A percentile compares a stretch with the other conserved stretches of the same genome.
These are phyloP conservation scores for Ogataea naganishii DNA, from an alignment of 805 yeast genomes.

Conservation along the genomic window DNA sequence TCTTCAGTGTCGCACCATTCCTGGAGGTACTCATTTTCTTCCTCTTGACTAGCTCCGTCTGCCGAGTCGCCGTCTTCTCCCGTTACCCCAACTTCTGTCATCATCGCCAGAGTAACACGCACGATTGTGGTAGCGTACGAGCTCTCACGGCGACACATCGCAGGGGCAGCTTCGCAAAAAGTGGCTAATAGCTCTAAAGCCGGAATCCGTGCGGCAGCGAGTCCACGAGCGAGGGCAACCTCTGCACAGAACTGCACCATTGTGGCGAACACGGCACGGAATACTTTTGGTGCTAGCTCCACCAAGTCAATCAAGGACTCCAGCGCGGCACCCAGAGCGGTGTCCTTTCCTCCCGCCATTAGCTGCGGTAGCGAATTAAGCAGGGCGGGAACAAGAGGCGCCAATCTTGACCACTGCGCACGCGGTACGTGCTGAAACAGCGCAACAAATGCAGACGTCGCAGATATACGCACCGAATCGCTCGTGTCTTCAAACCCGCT, in stretches of 20 bases:
- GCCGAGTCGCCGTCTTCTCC: slow-evolving; percentile 70
- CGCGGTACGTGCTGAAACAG: slow-evolving; percentile 80
- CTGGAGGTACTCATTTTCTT: too few relatives aligned
- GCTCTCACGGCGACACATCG: slow-evolving; percentile 81
- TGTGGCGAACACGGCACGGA: slow-evolving; percentile 84
- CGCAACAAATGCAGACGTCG: slow-evolving; percentile 88
- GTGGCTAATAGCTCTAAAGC: slow-evolving; percentile 86
- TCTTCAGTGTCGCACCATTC: slow-evolving; percentile 84
- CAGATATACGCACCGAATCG: slow-evolving; percentile 84
- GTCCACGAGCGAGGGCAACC: slow-evolving; percentile 71
- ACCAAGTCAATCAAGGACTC: slow-evolving; percentile 87
- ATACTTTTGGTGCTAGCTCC: slow-evolving; percentile 89
- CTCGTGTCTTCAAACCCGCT: slow-evolving; percentile 71
- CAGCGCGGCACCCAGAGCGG: slow-evolving; percentile 78
- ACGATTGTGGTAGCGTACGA: slow-evolving; percentile 67
- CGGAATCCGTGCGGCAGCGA: slow-evolving; percentile 69
- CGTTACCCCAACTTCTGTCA: slow-evolving; percentile 87
- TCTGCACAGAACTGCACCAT: slow-evolving; percentile 79
- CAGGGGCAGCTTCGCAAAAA: slow-evolving; percentile 88
- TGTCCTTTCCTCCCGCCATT: slow-evolving; percentile 68
- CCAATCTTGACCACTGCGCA: slow-evolving; percentile 65
- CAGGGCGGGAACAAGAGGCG: slow-evolving; percentile 74
- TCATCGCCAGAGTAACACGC: slow-evolving; percentile 64
- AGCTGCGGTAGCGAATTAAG: slow-evolving; percentile 83
- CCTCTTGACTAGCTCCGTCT: too few relatives aligned